Evolutionary conservation across 2,329 filamentous ascomycete genomes (phyloP).

Genomic region (Emergomyces orientalis): DNA sequence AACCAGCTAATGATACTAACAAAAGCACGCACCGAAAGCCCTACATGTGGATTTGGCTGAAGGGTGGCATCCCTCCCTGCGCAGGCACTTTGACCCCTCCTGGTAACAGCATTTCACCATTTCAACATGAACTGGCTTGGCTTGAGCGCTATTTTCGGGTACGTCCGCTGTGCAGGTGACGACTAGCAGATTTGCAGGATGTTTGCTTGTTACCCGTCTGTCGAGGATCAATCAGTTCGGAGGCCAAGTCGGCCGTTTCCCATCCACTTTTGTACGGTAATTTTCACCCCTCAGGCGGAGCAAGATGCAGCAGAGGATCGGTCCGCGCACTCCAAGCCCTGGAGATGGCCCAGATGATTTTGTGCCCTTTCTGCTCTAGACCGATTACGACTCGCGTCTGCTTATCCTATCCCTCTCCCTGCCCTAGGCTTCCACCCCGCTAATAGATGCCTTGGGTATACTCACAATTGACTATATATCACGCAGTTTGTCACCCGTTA

Average conservation of each 20-base stretch:
- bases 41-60: neutral
- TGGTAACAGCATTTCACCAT: neutral
- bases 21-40: neutral
- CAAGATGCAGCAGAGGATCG: neutral
- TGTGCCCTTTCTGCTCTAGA: neutral
- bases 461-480: constrained; percentile 4
- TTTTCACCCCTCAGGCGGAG: constrained; percentile 2
- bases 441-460: neutral
- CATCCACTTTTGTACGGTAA: neutral
- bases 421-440: neutral
- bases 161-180: constrained; percentile 1
- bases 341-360: neutral
- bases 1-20: neutral
- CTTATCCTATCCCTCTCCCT: neutral
- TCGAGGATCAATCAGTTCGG: neutral
- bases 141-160: constrained; percentile 5
- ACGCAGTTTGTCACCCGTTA: neutral
- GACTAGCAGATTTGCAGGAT: neutral
- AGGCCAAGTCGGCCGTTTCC: neutral
- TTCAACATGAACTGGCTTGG: constrained; percentile 4
- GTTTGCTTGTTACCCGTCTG: neutral
- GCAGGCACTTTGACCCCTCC: neutral
- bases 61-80: neutral
- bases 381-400: neutral
- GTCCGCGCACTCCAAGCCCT: neutral